These are phyloP conservation scores for Penicillium bovifimosum DNA, from an alignment of 495 filamentous ascomycete genomes.

Conservation along the genomic window DNA sequence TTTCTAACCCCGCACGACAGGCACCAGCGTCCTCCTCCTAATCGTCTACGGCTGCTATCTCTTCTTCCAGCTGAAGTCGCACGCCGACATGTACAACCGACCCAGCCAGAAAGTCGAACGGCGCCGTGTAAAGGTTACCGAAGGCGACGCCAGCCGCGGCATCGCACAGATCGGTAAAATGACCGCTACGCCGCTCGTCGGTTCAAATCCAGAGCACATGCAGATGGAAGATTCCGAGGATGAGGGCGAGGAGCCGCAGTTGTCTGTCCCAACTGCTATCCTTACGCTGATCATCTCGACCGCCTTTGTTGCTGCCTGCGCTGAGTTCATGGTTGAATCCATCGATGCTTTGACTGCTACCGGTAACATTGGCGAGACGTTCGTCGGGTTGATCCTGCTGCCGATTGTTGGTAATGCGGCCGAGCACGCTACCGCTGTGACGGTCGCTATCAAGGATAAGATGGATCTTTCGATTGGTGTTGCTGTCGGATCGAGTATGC, in stretches of 20 bases:
- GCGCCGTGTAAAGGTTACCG: slow-evolving; percentile 43
- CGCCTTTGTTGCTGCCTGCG: slow-evolving; percentile 76
- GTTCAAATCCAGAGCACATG: slow-evolving; percentile 40
- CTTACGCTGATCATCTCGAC: slow-evolving; percentile 67
- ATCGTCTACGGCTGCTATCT: slow-evolving; percentile 74
- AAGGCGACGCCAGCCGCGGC: slow-evolving; percentile 54
- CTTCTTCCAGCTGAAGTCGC: slow-evolving; percentile 77
- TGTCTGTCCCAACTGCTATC: slow-evolving; percentile 64
- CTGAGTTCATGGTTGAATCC: slow-evolving; percentile 81
- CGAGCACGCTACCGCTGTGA: slow-evolving; percentile 83
- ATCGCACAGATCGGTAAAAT: slow-evolving; percentile 57
- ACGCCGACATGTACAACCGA: slow-evolving; percentile 66
- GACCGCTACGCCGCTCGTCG: slow-evolving; percentile 33
- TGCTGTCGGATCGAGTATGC: slow-evolving; percentile 79
- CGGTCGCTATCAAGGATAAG: slow-evolving; percentile 82
- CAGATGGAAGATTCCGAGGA: slow-evolving; percentile 44
- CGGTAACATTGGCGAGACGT: slow-evolving; percentile 60
- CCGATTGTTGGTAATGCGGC: slow-evolving; percentile 90
- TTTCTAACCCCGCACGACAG: slow-evolving; percentile 20
- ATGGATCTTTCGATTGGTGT: slow-evolving; percentile 87
- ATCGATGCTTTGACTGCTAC: slow-evolving; percentile 63
- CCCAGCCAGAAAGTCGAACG: slow-evolving; percentile 65
- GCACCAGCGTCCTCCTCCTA: slow-evolving; percentile 68
- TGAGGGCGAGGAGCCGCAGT: slow-evolving; percentile 66
- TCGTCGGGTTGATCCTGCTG: slow-evolving; percentile 77